phyloP scores from a whole-genome alignment of 306 rosid species.

The Gleditsia sinensis region DNA sequence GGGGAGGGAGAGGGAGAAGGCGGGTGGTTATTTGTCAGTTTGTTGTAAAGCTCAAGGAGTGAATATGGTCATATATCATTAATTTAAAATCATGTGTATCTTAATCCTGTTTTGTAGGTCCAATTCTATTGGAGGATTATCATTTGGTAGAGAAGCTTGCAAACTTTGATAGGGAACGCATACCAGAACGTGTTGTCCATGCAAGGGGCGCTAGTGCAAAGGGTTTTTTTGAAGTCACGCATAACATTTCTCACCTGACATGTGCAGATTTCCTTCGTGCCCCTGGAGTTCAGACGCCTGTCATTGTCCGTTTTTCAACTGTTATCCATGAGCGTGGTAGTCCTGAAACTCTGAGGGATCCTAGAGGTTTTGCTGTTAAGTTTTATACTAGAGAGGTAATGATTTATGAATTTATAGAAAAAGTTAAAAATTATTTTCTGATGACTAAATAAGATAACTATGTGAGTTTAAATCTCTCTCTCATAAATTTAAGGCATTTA shows the following conservation, averaged over 20 bases:
- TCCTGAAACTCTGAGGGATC: slow-evolving; percentile 88
- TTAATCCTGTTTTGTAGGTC: slow-evolving; percentile 49
- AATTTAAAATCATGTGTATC: background rate
- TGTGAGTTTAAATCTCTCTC: background rate
- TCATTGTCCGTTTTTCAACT: slow-evolving; percentile 87
- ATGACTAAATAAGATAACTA: background rate
- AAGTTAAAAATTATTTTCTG: background rate
- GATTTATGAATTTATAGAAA: background rate
- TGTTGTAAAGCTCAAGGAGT: background rate
- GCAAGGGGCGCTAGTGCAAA: slow-evolving; percentile 91
- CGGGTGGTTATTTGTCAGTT: background rate
- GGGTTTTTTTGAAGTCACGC: slow-evolving; percentile 88
- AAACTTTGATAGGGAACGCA: slow-evolving; percentile 75
- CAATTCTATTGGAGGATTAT: slow-evolving; percentile 84
- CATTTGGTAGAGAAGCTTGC: slow-evolving; percentile 87
- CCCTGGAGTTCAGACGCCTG: slow-evolving; percentile 91
- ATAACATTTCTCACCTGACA: slow-evolving; percentile 71
- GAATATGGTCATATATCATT: background rate
- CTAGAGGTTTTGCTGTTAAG: slow-evolving; percentile 85
- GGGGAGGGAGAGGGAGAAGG: background rate
- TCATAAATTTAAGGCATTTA: background rate
- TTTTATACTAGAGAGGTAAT: slow-evolving; percentile 87
- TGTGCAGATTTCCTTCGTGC: slow-evolving; percentile 91
- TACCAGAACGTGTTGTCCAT: slow-evolving; percentile 90
- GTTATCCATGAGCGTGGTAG: slow-evolving; percentile 92